Conservation (phyloP, 2,329 filamentous ascomycete genomes). For the Calycina herbarum region DNA sequence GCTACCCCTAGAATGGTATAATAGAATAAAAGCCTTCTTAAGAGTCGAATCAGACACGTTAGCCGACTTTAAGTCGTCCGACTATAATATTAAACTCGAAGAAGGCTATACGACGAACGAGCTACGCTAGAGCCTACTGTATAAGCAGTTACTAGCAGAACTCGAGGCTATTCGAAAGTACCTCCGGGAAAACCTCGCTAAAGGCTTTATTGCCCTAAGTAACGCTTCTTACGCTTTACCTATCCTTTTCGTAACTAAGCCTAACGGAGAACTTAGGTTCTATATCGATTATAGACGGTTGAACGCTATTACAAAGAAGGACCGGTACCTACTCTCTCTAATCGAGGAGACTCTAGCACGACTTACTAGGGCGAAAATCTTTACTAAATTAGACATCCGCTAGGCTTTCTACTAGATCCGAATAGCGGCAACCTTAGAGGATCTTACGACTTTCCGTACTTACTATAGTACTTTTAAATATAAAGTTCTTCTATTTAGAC, state of each 20-base stretch:
- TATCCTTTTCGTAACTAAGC: conserved; percentile 23
- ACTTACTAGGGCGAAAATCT: conserved; percentile 6
- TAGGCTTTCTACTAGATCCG: conserved; percentile 19
- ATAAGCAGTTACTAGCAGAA: not conserved
- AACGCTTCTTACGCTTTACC: conserved; percentile 9
- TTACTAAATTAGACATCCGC: conserved; percentile 19
- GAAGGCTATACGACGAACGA: too few species aligned
- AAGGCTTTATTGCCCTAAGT: conserved; percentile 15
- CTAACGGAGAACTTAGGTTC: conserved; percentile 19
- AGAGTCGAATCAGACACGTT: too few species aligned
- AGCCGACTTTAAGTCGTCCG: too few species aligned
- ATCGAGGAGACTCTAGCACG: conserved; percentile 11
- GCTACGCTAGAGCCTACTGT: too few species aligned
- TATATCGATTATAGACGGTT: conserved; percentile 16
- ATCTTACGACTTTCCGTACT: conserved; percentile 22
- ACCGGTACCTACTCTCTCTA: conserved; percentile 11
- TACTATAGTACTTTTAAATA: too few species aligned
- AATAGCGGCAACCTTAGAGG: conserved; percentile 21
- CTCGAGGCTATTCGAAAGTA: conserved; percentile 3
- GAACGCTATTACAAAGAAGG: conserved; percentile 10
- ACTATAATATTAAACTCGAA: too few species aligned
- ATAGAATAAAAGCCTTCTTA: too few species aligned
- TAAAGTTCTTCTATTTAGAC: too few species aligned
- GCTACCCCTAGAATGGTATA: too few species aligned
- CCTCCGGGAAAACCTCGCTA: conserved; percentile 12